Evolutionary conservation across 441 rosid species (phyloP), one percentile per base, ranked within the genome.

Genomic region (Gossypium schwendimanii): DNA sequence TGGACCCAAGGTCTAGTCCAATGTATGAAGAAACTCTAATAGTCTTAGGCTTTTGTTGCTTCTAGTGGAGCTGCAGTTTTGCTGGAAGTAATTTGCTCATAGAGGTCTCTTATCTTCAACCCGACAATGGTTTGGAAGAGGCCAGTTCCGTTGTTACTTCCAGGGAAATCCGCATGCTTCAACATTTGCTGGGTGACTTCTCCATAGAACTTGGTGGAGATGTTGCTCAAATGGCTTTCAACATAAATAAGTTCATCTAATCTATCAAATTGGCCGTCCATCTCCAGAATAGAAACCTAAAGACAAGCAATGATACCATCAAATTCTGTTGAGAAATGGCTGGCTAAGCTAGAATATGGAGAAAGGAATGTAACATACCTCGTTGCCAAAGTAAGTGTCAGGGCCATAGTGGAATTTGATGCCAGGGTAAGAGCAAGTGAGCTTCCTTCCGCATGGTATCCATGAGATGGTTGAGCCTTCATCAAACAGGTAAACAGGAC

Each of bases 231-330:
- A 81, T 94, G 99, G 81, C 97, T 92, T 79, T 94, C 99, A 3
- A 92, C 91, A 21, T 94, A 94, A 3, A 94, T 94, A 55, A 94
- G 87, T 84, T 94, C 99, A 63, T 91, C 96, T 80, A 94, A 78
- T 86, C 98, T 87, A 79, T 94, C 99, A n/a, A 94, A 94, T 70
- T 88, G 90, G 15, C 99, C 99, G 73, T 94, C 99, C 99, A 94
- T 94, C 81, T 94, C 99, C 86, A 92, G 39, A 63, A 89, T 82
- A 2, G 97, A 92, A 23, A 94, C 98, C 98, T 94, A 54, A 58
- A 68, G 18, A 55, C 73, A 39, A 31, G 28, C 20, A 54, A 20
- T 39, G 4, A 9, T 8, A 17, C 39, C 6, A 52, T 10, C 28
- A 18, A 68, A 68, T 26, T 17, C 23, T 23, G 21, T 66, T 26